phyloP scores from a whole-genome alignment of 2,329 filamentous ascomycete genomes.

The Nemania serpens region DNA sequence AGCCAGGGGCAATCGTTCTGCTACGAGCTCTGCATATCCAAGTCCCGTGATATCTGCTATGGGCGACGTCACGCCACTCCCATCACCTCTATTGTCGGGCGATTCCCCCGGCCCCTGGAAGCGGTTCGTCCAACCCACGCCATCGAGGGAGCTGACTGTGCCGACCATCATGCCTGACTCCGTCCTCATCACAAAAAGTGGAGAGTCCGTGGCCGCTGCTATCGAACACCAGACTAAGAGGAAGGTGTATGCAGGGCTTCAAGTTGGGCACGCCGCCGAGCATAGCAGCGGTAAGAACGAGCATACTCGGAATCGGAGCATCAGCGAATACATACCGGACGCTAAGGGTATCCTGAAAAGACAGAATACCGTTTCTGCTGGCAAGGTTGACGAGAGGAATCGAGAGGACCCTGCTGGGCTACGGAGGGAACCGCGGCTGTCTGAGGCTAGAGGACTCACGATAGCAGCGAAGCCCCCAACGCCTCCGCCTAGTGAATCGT shows the following conservation, averaged over 20 bases:
- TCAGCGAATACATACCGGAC: conserved; percentile 87
- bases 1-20: conserved; percentile 56
- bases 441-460: conserved; percentile 75
- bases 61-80: conserved; percentile 78
- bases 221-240: conserved; percentile 59
- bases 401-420: conserved; percentile 49
- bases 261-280: conserved; percentile 40
- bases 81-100: conserved; percentile 70
- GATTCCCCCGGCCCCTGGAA: conserved; percentile 72
- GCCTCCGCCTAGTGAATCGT: conserved; percentile 79
- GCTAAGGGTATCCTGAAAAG: conserved; percentile 69
- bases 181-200: conserved; percentile 55
- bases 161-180: conserved; percentile 48
- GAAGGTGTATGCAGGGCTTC: conserved; percentile 59
- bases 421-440: conserved; percentile 80
- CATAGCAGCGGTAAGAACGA: conserved; percentile 38
- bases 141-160: conserved; percentile 52
- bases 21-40: conserved; percentile 69
- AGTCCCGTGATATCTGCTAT: conserved; percentile 77
- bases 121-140: conserved; percentile 53
- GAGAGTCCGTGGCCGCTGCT: conserved; percentile 57
- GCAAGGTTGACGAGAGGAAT: conserved; percentile 51
- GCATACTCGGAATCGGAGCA: conserved; percentile 76
- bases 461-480: conserved; percentile 71
- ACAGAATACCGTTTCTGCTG: conserved; percentile 73